Evolutionary conservation across 2,329 filamentous ascomycete genomes (phyloP), one percentile per base, ranked within the genome.

Genomic region (Stemphylium lycopersici): DNA sequence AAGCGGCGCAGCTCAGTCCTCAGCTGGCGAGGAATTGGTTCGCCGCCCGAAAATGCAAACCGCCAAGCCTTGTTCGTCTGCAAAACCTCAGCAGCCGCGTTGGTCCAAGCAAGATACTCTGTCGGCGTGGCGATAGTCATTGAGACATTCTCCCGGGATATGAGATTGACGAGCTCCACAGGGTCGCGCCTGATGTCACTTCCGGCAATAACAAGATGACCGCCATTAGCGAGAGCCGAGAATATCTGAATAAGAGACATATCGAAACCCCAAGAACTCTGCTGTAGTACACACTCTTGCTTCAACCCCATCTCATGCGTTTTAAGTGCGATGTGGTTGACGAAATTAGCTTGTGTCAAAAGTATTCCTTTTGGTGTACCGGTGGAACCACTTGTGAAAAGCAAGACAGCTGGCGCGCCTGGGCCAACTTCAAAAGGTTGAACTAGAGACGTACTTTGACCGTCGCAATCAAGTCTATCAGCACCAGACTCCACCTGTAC

Each of bases 321-420:
- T n/a, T 31, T 31, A 2, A 31, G n/a, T 18, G 40, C 24, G 15
- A 31, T 15, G 24, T 42, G 22, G 12, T 42, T 42, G 39, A 15
- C 2, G 10, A 15, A 31, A 4, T 11, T 11, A 12, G 22, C 39
- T 0, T 42, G 10, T 4, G 11, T 42, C 8, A 44, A 6, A 2
- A 22, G 5, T 16, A 44, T 82, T 1, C 84, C 86, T 51, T 84
- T 84, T 0, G 83, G 82, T 38, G 78, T 79, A 40, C 80, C 80
- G 1, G 83, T 81, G 0, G 82, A 83, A 0, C 83, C 82, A 3
- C 81, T 81, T 0, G 81, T 83, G 56, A 87, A 84, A 3, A 89
- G 79, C 3, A 87, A 77, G 61, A 84, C 87, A 0, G 86, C 85
- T 2, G 79, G 32, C 12, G 12, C 15, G 10, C n/a, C 20, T 4